Percentiles rank a stretch among this genome's conserved stretches.
Evolutionary conservation across 2,329 filamentous ascomycete species (phyloP).

Genomic region (Claviceps maximensis): DNA sequence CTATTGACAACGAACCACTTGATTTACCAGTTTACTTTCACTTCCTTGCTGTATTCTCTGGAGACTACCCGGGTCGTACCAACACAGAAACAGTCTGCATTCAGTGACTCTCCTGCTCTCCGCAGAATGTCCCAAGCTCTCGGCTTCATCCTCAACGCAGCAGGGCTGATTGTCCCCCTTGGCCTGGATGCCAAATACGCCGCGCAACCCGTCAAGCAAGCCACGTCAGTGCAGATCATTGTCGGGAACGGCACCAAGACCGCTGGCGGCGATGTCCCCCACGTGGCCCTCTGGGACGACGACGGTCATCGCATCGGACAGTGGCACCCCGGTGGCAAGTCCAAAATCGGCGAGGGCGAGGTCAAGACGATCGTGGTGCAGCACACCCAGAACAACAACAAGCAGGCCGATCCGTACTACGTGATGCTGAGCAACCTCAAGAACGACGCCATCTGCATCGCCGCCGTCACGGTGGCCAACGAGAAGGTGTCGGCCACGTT

Average conservation of each 20-base stretch:
- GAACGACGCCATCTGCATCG: constrained; percentile 12
- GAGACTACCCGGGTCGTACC: too few species aligned
- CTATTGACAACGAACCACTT: too few species aligned
- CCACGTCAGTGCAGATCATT: not conserved
- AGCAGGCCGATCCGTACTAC: constrained; percentile 6
- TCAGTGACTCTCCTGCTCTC: too few species aligned
- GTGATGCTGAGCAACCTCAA: constrained; percentile 11
- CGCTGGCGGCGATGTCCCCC: constrained; percentile 6
- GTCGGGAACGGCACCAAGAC: not conserved
- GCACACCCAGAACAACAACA: constrained; percentile 6
- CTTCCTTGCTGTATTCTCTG: too few species aligned
- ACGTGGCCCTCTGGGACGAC: constrained; percentile 10
- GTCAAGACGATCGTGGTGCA: constrained; percentile 1
- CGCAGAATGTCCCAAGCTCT: not conserved
- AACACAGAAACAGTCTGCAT: too few species aligned
- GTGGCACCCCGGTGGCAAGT: constrained; percentile 1
- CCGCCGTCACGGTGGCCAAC: constrained; percentile 10
- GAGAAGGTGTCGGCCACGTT: constrained; percentile 6
- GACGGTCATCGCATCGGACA: constrained; percentile 9
- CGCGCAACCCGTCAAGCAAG: not conserved
- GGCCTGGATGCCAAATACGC: not conserved
- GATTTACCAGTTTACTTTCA: too few species aligned
- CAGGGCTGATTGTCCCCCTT: not conserved
- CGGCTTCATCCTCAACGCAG: constrained; percentile 1
- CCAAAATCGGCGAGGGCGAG: constrained; percentile 1